A percentile compares a stretch with the other conserved stretches of the same genome.
Evolutionary conservation across 306 rosid species (phyloP).

Genomic region (Quercus robur): DNA sequence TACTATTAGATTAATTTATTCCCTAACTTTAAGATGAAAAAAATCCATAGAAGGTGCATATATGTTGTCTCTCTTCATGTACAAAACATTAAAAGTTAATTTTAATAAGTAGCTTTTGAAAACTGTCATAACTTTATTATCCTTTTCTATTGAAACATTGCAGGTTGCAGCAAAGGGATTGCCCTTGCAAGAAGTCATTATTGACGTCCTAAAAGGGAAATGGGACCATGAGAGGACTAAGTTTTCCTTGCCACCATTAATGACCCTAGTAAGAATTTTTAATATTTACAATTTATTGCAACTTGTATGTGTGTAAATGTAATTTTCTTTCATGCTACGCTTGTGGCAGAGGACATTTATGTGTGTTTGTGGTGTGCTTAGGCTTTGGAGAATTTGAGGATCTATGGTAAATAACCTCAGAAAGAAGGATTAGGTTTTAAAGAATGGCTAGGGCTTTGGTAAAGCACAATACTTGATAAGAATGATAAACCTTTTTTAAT

Average conservation of each 20-base stretch:
- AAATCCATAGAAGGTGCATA: conserved; percentile 5
- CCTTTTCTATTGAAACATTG: conserved; percentile 20
- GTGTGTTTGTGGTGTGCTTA: no score
- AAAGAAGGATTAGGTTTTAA: no score
- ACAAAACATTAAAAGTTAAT: background rate
- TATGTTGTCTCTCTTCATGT: background rate
- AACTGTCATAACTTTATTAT: conserved; percentile 10
- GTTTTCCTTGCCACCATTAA: conserved; percentile 91
- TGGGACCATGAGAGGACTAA: conserved; percentile 88
- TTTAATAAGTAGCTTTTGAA: conserved; percentile 9
- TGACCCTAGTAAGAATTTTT: conserved; percentile 80
- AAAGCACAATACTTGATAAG: background rate
- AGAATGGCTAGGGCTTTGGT: background rate
- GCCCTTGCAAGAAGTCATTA: conserved; percentile 58
- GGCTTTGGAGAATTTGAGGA: no score
- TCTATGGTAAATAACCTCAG: no score
- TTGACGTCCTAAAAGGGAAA: conserved; percentile 59
- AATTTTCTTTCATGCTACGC: background rate
- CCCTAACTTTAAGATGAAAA: background rate
- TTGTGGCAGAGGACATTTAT: background rate
- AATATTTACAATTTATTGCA: conserved; percentile 8
- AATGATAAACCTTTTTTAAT: background rate
- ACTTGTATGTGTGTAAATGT: conserved; percentile 3
- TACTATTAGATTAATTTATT: conserved; percentile 3
- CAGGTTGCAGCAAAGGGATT: conserved; percentile 54